Conservation (phyloP, 2,329 filamentous ascomycete species). For the Trichoderma sp. region DNA sequence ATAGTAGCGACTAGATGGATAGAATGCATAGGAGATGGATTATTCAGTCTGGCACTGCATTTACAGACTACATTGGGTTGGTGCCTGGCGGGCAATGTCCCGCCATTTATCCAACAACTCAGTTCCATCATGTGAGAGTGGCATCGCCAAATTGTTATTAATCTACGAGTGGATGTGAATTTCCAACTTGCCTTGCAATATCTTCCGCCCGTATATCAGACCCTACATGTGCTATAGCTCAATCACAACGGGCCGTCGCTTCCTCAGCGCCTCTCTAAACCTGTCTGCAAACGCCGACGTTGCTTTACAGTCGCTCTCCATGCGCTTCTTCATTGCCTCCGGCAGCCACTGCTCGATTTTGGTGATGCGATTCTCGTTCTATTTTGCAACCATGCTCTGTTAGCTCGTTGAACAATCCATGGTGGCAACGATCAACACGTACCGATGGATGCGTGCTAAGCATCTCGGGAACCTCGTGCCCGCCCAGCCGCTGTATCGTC, state of each 20-base stretch:
- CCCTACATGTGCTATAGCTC: not conserved
- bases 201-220: not conserved
- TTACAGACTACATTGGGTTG: not conserved
- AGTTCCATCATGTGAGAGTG: not conserved
- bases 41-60: not conserved
- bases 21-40: not conserved
- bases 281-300: conserved; percentile 55
- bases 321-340: conserved; percentile 55
- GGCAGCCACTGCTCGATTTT: conserved; percentile 67
- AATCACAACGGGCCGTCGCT: conserved; percentile 30
- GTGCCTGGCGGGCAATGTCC: not conserved
- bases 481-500: conserved; percentile 40
- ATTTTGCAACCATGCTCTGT: not conserved
- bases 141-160: not conserved
- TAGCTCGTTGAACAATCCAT: too few species aligned
- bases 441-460: conserved; percentile 76
- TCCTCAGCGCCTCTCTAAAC: conserved; percentile 52
- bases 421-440: conserved; percentile 32
- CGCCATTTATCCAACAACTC: not conserved
- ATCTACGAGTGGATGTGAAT: not conserved
- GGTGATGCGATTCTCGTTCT: conserved; percentile 64
- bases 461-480: conserved; percentile 65
- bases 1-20: not conserved
- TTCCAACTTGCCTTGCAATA: not conserved
- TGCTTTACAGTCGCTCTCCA: conserved; percentile 55